Percentiles rank a stretch among this genome's conserved stretches.
Evolutionary conservation across 257 asterid genomes (phyloP).

Genomic region (Capsicum rhomboideum): DNA sequence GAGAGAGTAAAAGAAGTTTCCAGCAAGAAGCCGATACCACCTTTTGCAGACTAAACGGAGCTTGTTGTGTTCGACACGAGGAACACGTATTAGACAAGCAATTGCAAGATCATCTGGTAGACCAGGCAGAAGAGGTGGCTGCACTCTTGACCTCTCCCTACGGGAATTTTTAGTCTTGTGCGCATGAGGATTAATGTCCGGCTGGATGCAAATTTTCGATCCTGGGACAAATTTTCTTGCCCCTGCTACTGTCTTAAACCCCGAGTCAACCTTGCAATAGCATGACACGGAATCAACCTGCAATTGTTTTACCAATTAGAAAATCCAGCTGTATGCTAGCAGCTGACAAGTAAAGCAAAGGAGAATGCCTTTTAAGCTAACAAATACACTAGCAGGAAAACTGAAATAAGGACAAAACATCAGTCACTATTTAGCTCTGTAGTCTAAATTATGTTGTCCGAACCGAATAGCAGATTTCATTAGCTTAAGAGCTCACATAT

Average conservation of each 20-base stretch:
- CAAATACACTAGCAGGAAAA: background rate
- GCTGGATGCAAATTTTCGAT: conserved; percentile 43
- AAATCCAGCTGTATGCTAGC: background rate
- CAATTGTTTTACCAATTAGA: background rate
- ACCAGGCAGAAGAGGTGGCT: conserved; percentile 42
- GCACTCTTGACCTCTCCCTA: conserved; percentile 37
- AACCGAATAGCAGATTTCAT: background rate
- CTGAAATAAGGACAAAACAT: background rate
- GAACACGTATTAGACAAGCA: conserved; percentile 48
- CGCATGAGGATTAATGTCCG: conserved; percentile 42
- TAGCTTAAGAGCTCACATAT: background rate
- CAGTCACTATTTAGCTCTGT: background rate
- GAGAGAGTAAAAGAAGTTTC: conserved; percentile 37
- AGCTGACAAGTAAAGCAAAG: background rate
- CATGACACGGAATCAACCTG: conserved; percentile 48
- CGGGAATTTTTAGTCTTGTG: conserved; percentile 32
- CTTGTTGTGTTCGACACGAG: conserved; percentile 41
- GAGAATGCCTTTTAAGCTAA: background rate
- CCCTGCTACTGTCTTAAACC: conserved; percentile 41
- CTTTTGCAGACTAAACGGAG: conserved; percentile 47
- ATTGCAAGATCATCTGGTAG: conserved; percentile 50
- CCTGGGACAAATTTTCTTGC: conserved; percentile 44
- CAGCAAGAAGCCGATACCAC: conserved; percentile 42
- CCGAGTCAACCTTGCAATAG: conserved; percentile 45
- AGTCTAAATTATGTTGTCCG: background rate